phyloP scores from a whole-genome alignment of 192 early-diverging fungal genomes.

The Mycoemilia scoparia region DNA sequence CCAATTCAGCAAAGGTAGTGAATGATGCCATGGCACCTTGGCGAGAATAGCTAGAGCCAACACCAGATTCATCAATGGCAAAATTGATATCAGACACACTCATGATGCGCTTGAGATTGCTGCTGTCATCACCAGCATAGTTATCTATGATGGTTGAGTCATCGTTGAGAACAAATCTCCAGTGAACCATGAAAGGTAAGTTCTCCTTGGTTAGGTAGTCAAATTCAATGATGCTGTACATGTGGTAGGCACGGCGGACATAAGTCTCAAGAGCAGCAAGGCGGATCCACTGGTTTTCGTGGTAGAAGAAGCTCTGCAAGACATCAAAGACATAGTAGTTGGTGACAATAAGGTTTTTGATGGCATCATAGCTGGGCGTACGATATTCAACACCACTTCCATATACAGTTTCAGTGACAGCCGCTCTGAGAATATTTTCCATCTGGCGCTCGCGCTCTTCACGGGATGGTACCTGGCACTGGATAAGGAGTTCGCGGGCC shows the following conservation, averaged over 20 bases:
- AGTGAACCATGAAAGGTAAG: constrained; percentile 48
- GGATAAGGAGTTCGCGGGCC: constrained; percentile 86
- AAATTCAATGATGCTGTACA: constrained; percentile 81
- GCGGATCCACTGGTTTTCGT: constrained; percentile 53
- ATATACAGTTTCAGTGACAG: constrained; percentile 59
- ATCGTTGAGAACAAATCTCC: constrained; percentile 57
- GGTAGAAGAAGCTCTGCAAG: constrained; percentile 82
- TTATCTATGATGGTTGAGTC: constrained; percentile 26
- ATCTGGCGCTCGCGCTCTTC: constrained; percentile 75
- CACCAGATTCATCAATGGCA: constrained; percentile 41
- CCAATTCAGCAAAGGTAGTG: constrained; percentile 48
- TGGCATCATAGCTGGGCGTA: constrained; percentile 55
- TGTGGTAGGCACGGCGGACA: constrained; percentile 91
- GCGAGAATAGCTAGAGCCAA: constrained; percentile 52
- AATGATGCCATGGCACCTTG: constrained; percentile 75
- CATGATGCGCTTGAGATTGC: constrained; percentile 43
- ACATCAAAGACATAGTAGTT: constrained; percentile 94
- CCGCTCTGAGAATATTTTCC: constrained; percentile 59
- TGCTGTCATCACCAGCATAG: constrained; percentile 10
- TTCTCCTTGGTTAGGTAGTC: constrained; percentile 44
- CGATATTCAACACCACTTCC: constrained; percentile 50
- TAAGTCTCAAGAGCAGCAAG: constrained; percentile 90
- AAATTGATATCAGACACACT: constrained; percentile 68
- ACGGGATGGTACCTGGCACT: constrained; percentile 78
- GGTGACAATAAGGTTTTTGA: constrained; percentile 74